These are phyloP conservation scores for Syzygium oleosum DNA, from an alignment of 345 rosid genomes.

Conservation along the genomic window DNA sequence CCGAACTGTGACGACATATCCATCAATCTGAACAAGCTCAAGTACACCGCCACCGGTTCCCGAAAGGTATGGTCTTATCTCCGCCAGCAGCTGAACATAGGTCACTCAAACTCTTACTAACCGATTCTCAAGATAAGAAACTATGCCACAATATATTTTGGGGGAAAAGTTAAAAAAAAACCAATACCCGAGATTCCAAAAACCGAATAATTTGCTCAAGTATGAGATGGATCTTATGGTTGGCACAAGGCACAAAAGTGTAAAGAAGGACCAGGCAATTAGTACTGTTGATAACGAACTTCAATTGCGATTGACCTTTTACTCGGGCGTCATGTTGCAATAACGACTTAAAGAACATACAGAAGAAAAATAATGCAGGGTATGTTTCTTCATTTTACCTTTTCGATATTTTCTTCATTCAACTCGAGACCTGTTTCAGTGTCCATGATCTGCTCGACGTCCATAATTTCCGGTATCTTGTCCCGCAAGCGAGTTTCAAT, in stretches of 20 bases:
- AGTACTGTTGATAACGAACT: neutral
- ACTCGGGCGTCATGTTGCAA: neutral
- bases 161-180: neutral
- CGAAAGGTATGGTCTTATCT: conserved; percentile 78
- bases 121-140: neutral
- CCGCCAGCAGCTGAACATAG: conserved; percentile 57
- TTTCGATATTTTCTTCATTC: conserved; percentile 66
- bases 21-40: conserved; percentile 65
- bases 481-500: conserved; percentile 82
- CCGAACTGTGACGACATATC: conserved; percentile 53
- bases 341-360: neutral
- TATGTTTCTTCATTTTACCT: conserved; percentile 31
- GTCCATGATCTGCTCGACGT: conserved; percentile 81
- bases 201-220: neutral
- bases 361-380: neutral
- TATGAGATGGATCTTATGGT: neutral
- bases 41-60: conserved; percentile 90
- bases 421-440: conserved; percentile 75
- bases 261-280: neutral
- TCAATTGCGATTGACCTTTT: neutral
- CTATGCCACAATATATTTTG: neutral
- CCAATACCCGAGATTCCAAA: neutral
- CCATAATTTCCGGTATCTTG: conserved; percentile 85
- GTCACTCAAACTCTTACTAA: neutral
- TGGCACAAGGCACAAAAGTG: neutral